Evolutionary conservation across 1,284 basidiomycete species (phyloP).

Genomic region (Limonomyces culmigenus): DNA sequence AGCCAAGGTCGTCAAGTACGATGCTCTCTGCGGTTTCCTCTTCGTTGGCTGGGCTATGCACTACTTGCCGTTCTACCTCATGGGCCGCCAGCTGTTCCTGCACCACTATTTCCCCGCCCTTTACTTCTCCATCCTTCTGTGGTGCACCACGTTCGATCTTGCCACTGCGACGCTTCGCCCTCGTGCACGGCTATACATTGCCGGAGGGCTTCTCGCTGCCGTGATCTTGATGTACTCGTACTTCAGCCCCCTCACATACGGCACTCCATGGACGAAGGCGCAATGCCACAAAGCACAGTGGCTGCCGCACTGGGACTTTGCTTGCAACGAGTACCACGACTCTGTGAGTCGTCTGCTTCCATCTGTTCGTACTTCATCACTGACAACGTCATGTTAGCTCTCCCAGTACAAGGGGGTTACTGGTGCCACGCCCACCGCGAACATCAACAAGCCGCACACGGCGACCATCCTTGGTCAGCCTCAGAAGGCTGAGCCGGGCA

Average conservation of each 20-base stretch:
- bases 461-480: constrained; percentile 5
- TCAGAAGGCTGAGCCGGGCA: constrained; percentile 42
- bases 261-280: constrained; percentile 69
- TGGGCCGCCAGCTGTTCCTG: constrained; percentile 90
- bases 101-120: constrained; percentile 96
- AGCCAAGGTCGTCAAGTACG: constrained; percentile 88
- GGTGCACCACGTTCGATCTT: constrained; percentile 73
- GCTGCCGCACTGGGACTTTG: constrained; percentile 93
- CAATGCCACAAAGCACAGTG: constrained; percentile 71
- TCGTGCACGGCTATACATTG: constrained; percentile 64
- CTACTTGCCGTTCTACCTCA: constrained; percentile 93
- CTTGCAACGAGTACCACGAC: constrained; percentile 54
- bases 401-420: constrained; percentile 16
- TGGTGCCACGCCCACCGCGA: constrained; percentile 22
- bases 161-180: constrained; percentile 67
- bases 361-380: constrained; percentile 20
- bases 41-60: constrained; percentile 89
- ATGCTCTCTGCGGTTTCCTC: constrained; percentile 80
- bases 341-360: constrained; percentile 25
- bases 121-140: constrained; percentile 81
- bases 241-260: constrained; percentile 79
- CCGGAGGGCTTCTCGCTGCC: constrained; percentile 51
- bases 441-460: constrained; percentile 23
- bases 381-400: constrained; percentile 17
- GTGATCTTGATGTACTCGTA: constrained; percentile 68